A percentile compares a stretch with the other conserved stretches of the same genome.
Conservation (phyloP, 768 basidiomycete species). For the Termitomyces sp. region DNA sequence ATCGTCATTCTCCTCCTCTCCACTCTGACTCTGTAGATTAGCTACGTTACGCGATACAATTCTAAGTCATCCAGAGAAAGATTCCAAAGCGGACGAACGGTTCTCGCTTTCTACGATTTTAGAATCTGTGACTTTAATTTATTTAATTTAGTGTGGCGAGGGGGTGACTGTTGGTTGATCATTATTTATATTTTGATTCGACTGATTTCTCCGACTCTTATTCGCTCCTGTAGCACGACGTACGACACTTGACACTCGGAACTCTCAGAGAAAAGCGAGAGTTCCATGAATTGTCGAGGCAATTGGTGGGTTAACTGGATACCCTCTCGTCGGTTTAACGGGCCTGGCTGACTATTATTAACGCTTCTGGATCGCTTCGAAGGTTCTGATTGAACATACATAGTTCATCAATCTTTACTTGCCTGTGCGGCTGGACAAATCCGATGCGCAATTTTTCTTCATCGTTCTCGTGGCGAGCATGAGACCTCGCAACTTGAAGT, state of each 20-base stretch:
- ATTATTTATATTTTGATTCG: not conserved
- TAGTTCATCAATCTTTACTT: not conserved
- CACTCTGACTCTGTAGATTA: not conserved
- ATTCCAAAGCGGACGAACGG: not conserved
- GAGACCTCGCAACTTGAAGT: not conserved
- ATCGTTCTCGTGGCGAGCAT: not conserved
- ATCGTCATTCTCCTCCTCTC: not conserved
- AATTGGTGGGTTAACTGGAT: not conserved
- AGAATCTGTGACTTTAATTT: too few relatives aligned
- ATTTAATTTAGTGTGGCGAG: not conserved
- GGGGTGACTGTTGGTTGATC: not conserved
- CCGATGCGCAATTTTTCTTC: not conserved
- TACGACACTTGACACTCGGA: not conserved
- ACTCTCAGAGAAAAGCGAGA: not conserved
- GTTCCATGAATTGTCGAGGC: not conserved
- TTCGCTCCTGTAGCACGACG: not conserved
- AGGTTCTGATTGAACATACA: not conserved
- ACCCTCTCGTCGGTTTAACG: not conserved
- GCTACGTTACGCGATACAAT: not conserved
- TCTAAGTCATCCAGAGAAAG: not conserved
- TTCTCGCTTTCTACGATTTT: not conserved
- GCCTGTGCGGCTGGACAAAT: not conserved
- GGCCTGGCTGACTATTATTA: not conserved
- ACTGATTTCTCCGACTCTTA: not conserved
- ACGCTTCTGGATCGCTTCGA: not conserved